Evolutionary conservation across 768 basidiomycete species (phyloP).

Genomic region (Kondoa malvinella): DNA sequence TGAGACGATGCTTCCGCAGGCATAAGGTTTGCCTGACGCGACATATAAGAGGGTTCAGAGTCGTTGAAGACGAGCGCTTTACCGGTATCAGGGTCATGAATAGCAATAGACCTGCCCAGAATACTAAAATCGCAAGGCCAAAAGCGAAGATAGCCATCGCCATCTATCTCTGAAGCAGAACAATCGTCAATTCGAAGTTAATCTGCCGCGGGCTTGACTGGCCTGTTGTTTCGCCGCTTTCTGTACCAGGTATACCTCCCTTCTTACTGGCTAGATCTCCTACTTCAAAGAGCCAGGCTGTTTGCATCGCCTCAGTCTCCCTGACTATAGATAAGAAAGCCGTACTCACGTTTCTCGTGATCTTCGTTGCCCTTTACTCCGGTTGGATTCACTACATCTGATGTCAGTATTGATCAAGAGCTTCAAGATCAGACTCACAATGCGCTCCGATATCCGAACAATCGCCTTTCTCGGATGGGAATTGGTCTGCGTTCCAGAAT

Average conservation of each 20-base stretch:
- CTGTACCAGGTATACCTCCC: not conserved
- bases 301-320: not conserved
- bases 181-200: no score
- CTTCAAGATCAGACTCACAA: not conserved
- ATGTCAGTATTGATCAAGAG: not conserved
- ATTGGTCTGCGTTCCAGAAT: no score
- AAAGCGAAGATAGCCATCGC: not conserved
- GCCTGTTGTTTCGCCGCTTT: no score
- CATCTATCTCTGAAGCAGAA: not conserved
- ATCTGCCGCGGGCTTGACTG: no score
- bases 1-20: not conserved
- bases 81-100: not conserved
- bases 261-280: not conserved
- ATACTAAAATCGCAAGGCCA: not conserved
- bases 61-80: no score
- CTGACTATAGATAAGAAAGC: not conserved
- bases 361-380: not conserved
- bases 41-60: no score
- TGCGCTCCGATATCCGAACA: not conserved
- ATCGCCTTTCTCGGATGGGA: not conserved
- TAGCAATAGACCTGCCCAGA: not conserved
- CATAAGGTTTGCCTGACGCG: not conserved
- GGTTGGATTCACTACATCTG: not conserved
- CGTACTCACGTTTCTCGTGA: not conserved
- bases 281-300: not conserved